Percentiles rank a stretch among this genome's conserved stretches.
These are phyloP conservation scores for Picea glauca DNA, from an alignment of 75 land plant species.

Conservation along the genomic window DNA sequence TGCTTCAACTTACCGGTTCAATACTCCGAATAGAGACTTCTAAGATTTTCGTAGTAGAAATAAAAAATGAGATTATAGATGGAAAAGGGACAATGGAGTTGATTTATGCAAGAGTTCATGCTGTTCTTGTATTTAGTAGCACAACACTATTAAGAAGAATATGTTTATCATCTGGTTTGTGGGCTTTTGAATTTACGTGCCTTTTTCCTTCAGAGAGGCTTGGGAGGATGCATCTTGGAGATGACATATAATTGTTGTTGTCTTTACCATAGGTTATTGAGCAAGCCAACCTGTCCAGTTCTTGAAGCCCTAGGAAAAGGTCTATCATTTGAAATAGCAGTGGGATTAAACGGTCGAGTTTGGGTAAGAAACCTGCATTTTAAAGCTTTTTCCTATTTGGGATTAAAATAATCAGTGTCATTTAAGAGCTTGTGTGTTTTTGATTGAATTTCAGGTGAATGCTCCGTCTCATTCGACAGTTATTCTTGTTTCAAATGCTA, in stretches of 20 bases:
- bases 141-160: neutral
- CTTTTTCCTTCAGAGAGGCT: neutral
- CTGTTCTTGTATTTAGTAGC: neutral
- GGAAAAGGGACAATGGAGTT: neutral
- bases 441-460: constrained; percentile 61
- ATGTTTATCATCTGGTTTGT: neutral
- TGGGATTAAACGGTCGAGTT: constrained; percentile 92
- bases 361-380: constrained; percentile 52
- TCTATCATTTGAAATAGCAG: constrained; percentile 86
- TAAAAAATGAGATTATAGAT: neutral
- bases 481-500: constrained; percentile 74
- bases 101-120: neutral
- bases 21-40: neutral
- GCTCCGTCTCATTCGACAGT: constrained; percentile 56
- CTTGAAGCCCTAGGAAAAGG: constrained; percentile 88
- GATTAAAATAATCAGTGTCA: neutral
- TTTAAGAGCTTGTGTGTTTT: neutral
- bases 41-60: neutral
- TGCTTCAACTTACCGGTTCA: too few species aligned
- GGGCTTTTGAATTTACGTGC: constrained; percentile 21
- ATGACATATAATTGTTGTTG: neutral
- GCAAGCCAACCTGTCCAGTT: constrained; percentile 86
- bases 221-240: neutral
- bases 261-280: constrained; percentile 53
- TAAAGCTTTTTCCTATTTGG: too few species aligned